A percentile compares a stretch with the other conserved stretches of the same genome.
These are phyloP conservation scores for Rhodomyrtus tomentosa DNA, from an alignment of 345 rosid species.

Conservation along the genomic window DNA sequence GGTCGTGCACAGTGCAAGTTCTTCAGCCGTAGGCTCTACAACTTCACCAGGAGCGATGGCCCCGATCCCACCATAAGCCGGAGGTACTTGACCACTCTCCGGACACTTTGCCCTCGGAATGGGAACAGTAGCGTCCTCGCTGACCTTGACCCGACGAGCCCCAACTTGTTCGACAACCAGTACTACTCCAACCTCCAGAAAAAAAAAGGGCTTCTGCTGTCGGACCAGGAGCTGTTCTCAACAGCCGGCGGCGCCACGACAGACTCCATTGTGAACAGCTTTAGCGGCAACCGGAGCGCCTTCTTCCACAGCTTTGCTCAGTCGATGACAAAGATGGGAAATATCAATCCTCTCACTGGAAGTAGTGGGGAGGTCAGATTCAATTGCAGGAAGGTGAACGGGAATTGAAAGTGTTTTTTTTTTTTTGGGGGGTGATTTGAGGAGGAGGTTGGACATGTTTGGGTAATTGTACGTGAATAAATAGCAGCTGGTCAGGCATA, in stretches of 20 bases:
- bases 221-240: constrained; percentile 35
- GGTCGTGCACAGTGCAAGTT: no score
- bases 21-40: no score
- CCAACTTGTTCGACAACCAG: constrained; percentile 25
- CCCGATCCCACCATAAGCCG: no score
- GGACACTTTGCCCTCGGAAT: constrained; percentile 19
- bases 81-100: constrained; percentile 16
- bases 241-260: constrained; percentile 13
- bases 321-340: constrained; percentile 41
- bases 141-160: constrained; percentile 26
- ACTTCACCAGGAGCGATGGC: no score
- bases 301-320: constrained; percentile 26
- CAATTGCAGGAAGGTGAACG: no score
- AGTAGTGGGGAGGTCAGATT: no score
- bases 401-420: no score
- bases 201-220: constrained; percentile 24
- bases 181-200: constrained; percentile 29
- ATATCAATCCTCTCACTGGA: no score
- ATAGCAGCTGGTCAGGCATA: background rate
- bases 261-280: constrained; percentile 16
- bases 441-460: no score
- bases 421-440: no score
- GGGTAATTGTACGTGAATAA: background rate
- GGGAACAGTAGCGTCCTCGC: constrained; percentile 6
- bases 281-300: constrained; percentile 10